Evolutionary conservation across 129 eudicot genomes (phyloP), one percentile per base, ranked within the genome.

Genomic region (Deinandra increscens): DNA sequence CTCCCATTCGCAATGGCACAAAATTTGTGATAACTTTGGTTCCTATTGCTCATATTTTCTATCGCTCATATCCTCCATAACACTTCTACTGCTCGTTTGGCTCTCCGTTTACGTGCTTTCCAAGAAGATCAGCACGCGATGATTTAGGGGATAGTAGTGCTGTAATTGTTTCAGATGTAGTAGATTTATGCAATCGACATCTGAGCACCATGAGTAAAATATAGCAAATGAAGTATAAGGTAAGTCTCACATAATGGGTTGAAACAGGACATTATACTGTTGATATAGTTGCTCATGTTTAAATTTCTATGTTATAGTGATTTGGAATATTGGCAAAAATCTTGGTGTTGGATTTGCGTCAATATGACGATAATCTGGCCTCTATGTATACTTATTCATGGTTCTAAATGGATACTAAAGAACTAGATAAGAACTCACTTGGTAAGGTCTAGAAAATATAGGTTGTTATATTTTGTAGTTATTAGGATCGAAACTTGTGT

Each of bases 61-160:
- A 9, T 70, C 85, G 0, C 83, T 85, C 73, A 9, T 85, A 17
- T 82, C 82, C 36, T 78, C 90, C 64, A 44, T 81, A 44, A 72
- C 85, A 7, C 97, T 91, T 15, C 74, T 81, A 5, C 71, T 83
- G 56, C 88, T 91, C 3, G 64, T 85, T 74, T 62, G 84, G 77
- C 77, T 81, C 80, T 74, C 81, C 41, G 71, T 81, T 64, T 69
- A 77, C 56, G 60, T 79, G 56, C 83, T 91, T 50, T 85, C 88
- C 54, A 81, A 77, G 82, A 83, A 59, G 69, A 88, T 83, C 51
- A 48, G 41, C 0, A 75, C 39, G 7, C 46, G 50, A 54, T 56
- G 26, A 29, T 56, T 11, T 51, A 9, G 4, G 1, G 19, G 55
- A 15, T 49, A 6, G 9, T 1, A 13, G n/a, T n/a, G n/a, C n/a